These are phyloP conservation scores for Apiospora marii DNA, from an alignment of 2,329 filamentous ascomycete genomes.

Conservation along the genomic window DNA sequence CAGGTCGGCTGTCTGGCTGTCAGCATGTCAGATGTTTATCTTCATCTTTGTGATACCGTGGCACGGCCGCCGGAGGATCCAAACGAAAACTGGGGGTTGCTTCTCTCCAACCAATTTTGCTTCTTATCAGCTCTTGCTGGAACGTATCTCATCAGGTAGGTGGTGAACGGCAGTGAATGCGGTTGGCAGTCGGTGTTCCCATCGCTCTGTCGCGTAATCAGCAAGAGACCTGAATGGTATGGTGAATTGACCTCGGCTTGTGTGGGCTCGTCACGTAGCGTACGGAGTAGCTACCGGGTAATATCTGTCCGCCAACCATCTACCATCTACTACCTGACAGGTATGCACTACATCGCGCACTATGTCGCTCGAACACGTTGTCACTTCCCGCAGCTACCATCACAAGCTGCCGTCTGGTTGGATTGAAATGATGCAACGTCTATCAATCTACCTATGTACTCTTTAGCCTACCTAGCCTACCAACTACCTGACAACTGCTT, in stretches of 20 bases:
- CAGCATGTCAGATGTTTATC: constrained; percentile 17
- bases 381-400: neutral
- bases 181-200: neutral
- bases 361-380: neutral
- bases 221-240: neutral
- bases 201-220: neutral
- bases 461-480: neutral
- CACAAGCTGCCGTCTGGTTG: neutral
- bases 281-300: neutral
- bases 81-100: neutral
- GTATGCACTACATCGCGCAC: neutral
- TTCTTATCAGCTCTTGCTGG: no score
- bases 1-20: neutral
- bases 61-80: neutral
- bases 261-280: neutral
- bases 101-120: neutral
- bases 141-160: no score
- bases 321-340: neutral
- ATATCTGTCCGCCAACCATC: neutral
- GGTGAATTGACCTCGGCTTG: neutral
- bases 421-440: neutral
- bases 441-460: no score
- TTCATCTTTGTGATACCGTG: neutral
- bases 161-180: neutral
- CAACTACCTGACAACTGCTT: no score